A percentile compares a stretch with the other conserved stretches of the same genome.
Conservation (phyloP, 176 grass and related monocot species). For the Rhynchospora breviuscula region DNA sequence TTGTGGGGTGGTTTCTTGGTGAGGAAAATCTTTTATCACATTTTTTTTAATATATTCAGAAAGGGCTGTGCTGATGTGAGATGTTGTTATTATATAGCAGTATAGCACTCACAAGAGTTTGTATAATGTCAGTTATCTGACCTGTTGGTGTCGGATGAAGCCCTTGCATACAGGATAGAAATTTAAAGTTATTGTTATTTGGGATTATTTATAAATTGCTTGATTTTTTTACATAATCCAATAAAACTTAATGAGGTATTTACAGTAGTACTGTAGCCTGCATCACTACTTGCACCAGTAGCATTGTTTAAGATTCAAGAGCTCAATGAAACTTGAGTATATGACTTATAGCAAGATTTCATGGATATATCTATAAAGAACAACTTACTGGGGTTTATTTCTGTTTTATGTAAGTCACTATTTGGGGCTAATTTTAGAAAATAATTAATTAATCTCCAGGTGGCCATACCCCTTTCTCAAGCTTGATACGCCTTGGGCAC, state of each 20-base stretch:
- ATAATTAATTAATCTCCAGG: conserved; percentile 43
- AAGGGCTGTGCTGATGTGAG: neutral
- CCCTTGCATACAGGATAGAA: neutral
- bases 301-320: neutral
- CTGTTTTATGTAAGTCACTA: neutral
- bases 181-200: neutral
- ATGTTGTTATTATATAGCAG: conserved; percentile 3
- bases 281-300: neutral
- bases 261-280: neutral
- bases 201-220: neutral
- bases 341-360: neutral
- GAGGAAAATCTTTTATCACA: neutral
- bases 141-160: neutral
- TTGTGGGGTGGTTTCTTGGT: conserved; percentile 63
- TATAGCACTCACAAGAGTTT: neutral
- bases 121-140: neutral
- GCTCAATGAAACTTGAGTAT: neutral
- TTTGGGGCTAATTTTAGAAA: neutral
- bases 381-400: neutral
- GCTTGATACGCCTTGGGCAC: conserved; percentile 54
- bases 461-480: conserved; percentile 95
- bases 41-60: neutral
- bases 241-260: neutral
- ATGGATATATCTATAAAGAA: neutral
- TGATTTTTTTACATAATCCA: neutral